phyloP scores from a whole-genome alignment of 305 asterid genomes.

The Fraxinus platypoda region DNA sequence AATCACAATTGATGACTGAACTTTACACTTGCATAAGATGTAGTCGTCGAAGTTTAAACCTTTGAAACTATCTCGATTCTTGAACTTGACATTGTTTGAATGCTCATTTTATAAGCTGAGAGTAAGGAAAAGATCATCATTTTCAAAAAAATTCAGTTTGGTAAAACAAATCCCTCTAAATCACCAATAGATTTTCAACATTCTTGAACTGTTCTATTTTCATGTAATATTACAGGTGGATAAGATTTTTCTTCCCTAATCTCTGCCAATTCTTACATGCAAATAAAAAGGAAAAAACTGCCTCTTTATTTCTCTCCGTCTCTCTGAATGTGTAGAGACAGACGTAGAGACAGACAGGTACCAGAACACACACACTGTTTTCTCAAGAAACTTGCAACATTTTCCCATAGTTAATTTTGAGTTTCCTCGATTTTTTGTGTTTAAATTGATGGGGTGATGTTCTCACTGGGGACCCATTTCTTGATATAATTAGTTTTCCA shows the following conservation, averaged over 20 bases:
- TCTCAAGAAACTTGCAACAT: neutral
- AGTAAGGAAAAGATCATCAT: neutral
- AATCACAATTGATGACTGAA: neutral
- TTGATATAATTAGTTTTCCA: neutral
- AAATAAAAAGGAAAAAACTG: neutral
- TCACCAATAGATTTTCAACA: neutral
- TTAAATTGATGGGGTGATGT: neutral
- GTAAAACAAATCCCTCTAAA: neutral
- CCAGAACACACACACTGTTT: neutral
- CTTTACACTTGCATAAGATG: neutral
- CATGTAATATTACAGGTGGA: constrained; percentile 20
- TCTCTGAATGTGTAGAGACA: neutral
- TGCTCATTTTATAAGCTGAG: neutral
- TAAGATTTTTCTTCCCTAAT: constrained; percentile 14
- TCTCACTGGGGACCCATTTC: constrained; percentile 1
- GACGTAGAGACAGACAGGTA: constrained; percentile 16
- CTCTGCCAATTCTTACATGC: constrained; percentile 9
- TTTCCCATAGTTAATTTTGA: neutral
- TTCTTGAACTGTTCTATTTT: too few relatives aligned
- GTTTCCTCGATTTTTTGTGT: neutral
- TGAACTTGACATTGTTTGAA: neutral
- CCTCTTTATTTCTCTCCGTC: neutral
- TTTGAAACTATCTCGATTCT: neutral
- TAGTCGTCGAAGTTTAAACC: too few relatives aligned
- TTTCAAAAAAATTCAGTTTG: neutral